phyloP scores from a whole-genome alignment of 1,284 basidiomycete genomes.

The Pterulicium gracile region DNA sequence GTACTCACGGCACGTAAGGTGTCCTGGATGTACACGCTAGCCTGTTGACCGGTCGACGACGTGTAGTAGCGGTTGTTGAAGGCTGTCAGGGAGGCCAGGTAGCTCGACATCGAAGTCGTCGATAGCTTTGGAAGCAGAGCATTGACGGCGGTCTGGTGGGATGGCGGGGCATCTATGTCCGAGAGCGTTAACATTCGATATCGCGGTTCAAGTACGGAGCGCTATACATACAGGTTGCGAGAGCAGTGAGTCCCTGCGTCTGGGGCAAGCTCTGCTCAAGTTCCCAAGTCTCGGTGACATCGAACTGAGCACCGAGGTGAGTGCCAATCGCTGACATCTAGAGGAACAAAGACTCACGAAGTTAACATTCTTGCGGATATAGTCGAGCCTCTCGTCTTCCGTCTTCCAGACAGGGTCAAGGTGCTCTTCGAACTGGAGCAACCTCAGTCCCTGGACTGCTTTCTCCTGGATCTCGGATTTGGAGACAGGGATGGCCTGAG shows the following conservation, averaged over 20 bases:
- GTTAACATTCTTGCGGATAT: slow-evolving; percentile 20
- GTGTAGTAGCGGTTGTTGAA: slow-evolving; percentile 10
- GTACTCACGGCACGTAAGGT: slow-evolving; percentile 13
- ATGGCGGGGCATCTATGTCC: slow-evolving; percentile 4
- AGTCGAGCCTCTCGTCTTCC: slow-evolving; percentile 24
- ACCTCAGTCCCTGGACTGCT: slow-evolving; percentile 28
- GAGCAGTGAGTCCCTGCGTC: background rate
- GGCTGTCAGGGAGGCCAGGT: slow-evolving; percentile 4
- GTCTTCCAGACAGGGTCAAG: slow-evolving; percentile 30
- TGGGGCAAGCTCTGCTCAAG: background rate
- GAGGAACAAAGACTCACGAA: background rate
- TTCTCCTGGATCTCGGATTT: slow-evolving; percentile 25
- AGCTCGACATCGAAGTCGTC: slow-evolving; percentile 4
- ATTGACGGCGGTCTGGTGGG: slow-evolving; percentile 6
- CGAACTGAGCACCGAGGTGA: slow-evolving; percentile 6
- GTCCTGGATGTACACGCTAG: slow-evolving; percentile 24
- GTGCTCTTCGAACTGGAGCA: slow-evolving; percentile 35
- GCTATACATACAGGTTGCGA: slow-evolving; percentile 1
- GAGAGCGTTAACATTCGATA: background rate
- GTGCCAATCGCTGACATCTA: background rate
- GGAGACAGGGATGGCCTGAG: slow-evolving; percentile 18
- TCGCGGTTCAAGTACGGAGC: too few relatives aligned
- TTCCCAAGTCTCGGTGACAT: slow-evolving; percentile 8
- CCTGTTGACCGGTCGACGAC: slow-evolving; percentile 5
- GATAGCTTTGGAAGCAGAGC: slow-evolving; percentile 6